Evolutionary conservation across 306 rosid species (phyloP).

Genomic region (Aeschynomene evenia): DNA sequence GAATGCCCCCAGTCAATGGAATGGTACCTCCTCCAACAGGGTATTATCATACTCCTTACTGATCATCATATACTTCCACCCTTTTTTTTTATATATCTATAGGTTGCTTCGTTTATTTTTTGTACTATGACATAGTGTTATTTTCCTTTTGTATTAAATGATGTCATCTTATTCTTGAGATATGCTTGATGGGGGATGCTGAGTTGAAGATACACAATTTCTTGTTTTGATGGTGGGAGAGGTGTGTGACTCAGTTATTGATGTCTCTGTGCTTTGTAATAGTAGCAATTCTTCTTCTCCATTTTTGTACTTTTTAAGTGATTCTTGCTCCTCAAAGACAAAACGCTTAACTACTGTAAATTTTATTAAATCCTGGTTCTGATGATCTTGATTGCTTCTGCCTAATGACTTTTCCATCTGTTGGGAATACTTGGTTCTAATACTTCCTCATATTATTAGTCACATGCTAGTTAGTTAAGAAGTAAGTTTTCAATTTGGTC

Average conservation of each 20-base stretch:
- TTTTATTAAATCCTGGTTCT: conserved; percentile 29
- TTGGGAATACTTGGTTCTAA: conserved; percentile 10
- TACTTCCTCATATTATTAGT: not conserved
- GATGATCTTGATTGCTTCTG: conserved; percentile 29
- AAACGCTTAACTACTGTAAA: conserved; percentile 38
- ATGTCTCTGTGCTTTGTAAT: conserved; percentile 49
- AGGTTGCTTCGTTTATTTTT: conserved; percentile 42
- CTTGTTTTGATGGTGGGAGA: conserved; percentile 53
- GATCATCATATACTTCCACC: conserved; percentile 29
- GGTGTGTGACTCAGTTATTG: conserved; percentile 55
- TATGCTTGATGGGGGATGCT: conserved; percentile 48
- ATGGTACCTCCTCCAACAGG: conserved; percentile 72
- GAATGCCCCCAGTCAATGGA: conserved; percentile 85
- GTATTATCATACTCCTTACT: conserved; percentile 75
- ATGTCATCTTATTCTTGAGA: conserved; percentile 53
- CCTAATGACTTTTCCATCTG: conserved; percentile 22
- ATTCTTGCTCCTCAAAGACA: conserved; percentile 42
- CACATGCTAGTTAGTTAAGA: not conserved
- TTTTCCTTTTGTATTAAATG: conserved; percentile 39
- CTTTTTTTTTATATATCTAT: conserved; percentile 34
- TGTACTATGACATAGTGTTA: conserved; percentile 48
- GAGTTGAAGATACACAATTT: conserved; percentile 40
- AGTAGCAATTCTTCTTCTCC: conserved; percentile 43
- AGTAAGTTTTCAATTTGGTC: not conserved
- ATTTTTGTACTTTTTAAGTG: conserved; percentile 29